These are phyloP conservation scores for Metarhizium guizhouense DNA, from an alignment of 2,329 filamentous ascomycete genomes.

Conservation along the genomic window DNA sequence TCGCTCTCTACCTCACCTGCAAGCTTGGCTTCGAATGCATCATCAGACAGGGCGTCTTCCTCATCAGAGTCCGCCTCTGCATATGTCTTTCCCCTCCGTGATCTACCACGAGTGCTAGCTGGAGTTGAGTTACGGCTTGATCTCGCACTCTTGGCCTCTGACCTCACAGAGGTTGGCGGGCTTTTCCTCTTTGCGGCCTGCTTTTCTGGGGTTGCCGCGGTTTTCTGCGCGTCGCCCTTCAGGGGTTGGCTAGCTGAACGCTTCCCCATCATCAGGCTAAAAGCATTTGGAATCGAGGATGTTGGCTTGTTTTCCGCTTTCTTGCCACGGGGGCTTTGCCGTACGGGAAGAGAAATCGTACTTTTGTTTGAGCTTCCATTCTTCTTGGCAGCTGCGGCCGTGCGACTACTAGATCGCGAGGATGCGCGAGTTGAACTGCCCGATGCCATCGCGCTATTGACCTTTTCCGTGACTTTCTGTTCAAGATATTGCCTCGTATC, in stretches of 20 bases:
- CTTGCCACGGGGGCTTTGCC: conserved; percentile 25
- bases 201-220: conserved; percentile 12
- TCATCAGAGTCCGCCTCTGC: conserved; percentile 50
- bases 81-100: conserved; percentile 40
- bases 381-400: conserved; percentile 7
- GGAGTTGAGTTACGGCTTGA: conserved; percentile 71
- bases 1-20: conserved; percentile 47
- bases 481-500: conserved; percentile 72
- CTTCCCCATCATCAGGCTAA: conserved; percentile 45
- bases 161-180: conserved; percentile 20
- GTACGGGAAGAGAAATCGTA: conserved; percentile 23
- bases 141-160: conserved; percentile 58
- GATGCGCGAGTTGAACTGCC: conserved; percentile 23
- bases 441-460: conserved; percentile 30
- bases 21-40: conserved; percentile 73
- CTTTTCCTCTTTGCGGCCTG: conserved; percentile 23
- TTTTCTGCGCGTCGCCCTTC: conserved; percentile 16
- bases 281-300: conserved; percentile 32
- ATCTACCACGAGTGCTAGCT: conserved; percentile 40
- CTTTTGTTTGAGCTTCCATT: conserved; percentile 8
- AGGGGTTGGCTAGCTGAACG: conserved; percentile 14
- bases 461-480: conserved; percentile 61
- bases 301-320: conserved; percentile 15
- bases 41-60: conserved; percentile 58
- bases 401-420: conserved; percentile 29